phyloP scores from a whole-genome alignment of 768 basidiomycete genomes.

The Lentinus tigrinus region DNA sequence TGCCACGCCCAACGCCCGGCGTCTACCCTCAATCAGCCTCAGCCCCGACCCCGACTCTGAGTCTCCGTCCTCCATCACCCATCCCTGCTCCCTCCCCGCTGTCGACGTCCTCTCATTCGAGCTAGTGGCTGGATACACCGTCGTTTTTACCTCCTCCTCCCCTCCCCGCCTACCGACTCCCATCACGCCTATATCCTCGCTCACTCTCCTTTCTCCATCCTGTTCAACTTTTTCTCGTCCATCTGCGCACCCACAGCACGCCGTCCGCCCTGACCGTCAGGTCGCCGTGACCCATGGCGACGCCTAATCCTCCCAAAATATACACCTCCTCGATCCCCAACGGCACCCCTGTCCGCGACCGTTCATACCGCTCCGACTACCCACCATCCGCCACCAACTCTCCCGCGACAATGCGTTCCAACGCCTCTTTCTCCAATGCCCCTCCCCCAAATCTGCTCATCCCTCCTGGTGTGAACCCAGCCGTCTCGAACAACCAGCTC shows the following conservation, averaged over 20 bases:
- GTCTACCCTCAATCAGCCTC: not conserved
- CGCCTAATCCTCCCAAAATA: slow-evolving; percentile 13
- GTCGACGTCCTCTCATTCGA: not conserved
- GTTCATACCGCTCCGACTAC: slow-evolving; percentile 19
- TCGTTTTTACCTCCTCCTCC: slow-evolving; percentile 7
- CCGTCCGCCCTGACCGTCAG: not conserved
- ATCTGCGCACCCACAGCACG: not conserved
- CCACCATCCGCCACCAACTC: slow-evolving; percentile 17
- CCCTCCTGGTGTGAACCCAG: slow-evolving; percentile 15
- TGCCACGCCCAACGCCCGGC: slow-evolving; percentile 5
- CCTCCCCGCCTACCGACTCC: not conserved
- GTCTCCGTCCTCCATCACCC: slow-evolving; percentile 9
- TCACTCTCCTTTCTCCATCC: not conserved
- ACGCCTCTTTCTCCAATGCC: slow-evolving; percentile 20
- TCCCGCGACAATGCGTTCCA: slow-evolving; percentile 18
- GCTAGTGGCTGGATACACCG: slow-evolving; percentile 5
- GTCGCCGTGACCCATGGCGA: slow-evolving; percentile 9
- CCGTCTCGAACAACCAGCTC: slow-evolving; percentile 31
- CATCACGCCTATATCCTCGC: not conserved
- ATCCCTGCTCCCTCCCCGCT: slow-evolving; percentile 1
- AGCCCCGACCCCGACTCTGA: not conserved
- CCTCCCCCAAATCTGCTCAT: slow-evolving; percentile 20
- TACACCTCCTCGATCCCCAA: slow-evolving; percentile 14
- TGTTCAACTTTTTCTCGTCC: not conserved
- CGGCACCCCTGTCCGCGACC: slow-evolving; percentile 19